These are phyloP conservation scores for Lactarius hengduanensis DNA, from an alignment of 768 basidiomycete genomes.

Conservation along the genomic window DNA sequence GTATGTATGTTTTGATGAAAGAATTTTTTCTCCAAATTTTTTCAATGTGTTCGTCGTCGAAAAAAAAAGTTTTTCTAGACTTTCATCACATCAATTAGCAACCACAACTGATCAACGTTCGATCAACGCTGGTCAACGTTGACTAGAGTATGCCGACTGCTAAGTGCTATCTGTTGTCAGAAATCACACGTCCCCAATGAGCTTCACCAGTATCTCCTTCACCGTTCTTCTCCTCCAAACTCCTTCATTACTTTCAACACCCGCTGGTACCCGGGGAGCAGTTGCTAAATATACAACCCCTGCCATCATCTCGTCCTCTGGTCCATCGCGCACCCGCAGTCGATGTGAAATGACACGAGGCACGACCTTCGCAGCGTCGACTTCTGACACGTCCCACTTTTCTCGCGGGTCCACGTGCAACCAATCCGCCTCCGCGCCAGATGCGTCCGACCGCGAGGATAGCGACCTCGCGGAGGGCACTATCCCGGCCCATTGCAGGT, in stretches of 20 bases:
- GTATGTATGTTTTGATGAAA: neutral
- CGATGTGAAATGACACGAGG: conserved; percentile 76
- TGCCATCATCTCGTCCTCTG: conserved; percentile 66
- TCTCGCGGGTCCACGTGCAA: conserved; percentile 32
- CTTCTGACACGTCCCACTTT: conserved; percentile 63
- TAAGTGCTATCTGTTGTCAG: neutral
- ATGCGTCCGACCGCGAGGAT: neutral
- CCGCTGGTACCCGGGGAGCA: conserved; percentile 18
- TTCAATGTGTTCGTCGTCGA: neutral
- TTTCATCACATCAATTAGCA: too few species aligned
- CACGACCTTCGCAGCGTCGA: conserved; percentile 71
- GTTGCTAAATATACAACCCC: conserved; percentile 60
- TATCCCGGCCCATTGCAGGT: conserved; percentile 13
- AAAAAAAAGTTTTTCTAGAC: too few species aligned
- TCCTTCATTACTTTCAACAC: conserved; percentile 26
- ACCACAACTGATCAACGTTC: too few species aligned
- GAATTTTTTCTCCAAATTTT: neutral
- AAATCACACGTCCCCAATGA: conserved; percentile 50
- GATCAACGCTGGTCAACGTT: too few species aligned
- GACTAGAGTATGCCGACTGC: neutral
- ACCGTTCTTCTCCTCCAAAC: conserved; percentile 50
- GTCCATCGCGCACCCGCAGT: conserved; percentile 64
- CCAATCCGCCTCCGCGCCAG: conserved; percentile 13
- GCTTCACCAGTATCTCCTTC: conserved; percentile 63
- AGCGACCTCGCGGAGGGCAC: neutral